These are phyloP conservation scores for Spinacia oleracea DNA, from an alignment of 179 eudicot species.

Conservation along the genomic window DNA sequence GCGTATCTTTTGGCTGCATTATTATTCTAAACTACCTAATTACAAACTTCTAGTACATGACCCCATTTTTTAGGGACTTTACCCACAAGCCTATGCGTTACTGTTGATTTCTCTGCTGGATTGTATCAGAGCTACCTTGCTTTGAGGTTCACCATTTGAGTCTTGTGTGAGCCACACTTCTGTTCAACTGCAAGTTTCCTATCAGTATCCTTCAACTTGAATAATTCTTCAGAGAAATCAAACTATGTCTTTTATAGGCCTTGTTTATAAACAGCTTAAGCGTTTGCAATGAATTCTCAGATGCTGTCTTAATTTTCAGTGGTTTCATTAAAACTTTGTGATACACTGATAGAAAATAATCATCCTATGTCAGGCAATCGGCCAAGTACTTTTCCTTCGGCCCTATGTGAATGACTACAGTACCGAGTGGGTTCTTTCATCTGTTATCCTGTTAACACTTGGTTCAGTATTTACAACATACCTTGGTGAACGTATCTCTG, in stretches of 20 bases:
- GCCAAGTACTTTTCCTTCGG: conserved; percentile 93
- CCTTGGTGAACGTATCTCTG: conserved; percentile 90
- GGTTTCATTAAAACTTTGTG: neutral
- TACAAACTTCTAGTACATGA: neutral
- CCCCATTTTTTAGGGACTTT: neutral
- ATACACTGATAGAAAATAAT: conserved; percentile 5
- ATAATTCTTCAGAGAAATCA: neutral
- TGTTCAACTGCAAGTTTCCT: neutral
- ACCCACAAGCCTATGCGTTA: neutral
- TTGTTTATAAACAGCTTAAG: neutral
- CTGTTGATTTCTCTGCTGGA: neutral
- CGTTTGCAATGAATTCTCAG: neutral
- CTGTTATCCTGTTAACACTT: conserved; percentile 76
- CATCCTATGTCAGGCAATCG: conserved; percentile 72
- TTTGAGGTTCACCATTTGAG: neutral
- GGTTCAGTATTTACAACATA: conserved; percentile 90
- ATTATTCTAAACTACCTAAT: neutral
- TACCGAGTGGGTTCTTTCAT: conserved; percentile 83
- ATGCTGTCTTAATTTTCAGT: neutral
- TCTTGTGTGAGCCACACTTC: neutral
- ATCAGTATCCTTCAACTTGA: neutral
- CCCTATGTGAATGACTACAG: conserved; percentile 96
- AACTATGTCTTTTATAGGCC: neutral
- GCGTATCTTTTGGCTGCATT: neutral
- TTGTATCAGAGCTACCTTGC: neutral